Evolutionary conservation across 495 filamentous ascomycete species (phyloP).

Genomic region (Penicillium odoratum): DNA sequence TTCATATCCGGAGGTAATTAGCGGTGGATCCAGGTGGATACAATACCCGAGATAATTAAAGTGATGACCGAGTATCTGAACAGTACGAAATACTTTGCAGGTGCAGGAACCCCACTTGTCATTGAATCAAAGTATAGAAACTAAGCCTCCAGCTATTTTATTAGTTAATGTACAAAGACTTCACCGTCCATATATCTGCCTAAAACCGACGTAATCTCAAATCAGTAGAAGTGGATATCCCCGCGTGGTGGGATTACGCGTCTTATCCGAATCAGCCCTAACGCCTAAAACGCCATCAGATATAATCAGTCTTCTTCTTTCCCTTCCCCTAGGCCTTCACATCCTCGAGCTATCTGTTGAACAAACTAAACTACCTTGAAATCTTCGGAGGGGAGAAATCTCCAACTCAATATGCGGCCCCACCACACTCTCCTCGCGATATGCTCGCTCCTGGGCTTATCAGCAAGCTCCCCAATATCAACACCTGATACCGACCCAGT

Average conservation of each 20-base stretch:
- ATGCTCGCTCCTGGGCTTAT: constrained; percentile 13
- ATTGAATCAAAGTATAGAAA: too few relatives aligned
- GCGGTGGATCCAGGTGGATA: too few relatives aligned
- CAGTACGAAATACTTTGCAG: too few relatives aligned
- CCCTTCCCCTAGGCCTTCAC: background rate
- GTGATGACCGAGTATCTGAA: too few relatives aligned
- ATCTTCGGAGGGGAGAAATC: background rate
- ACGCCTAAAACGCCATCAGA: constrained; percentile 6
- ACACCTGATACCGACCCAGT: constrained; percentile 1
- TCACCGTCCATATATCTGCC: too few relatives aligned
- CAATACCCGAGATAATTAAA: too few relatives aligned
- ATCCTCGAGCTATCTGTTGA: too few relatives aligned
- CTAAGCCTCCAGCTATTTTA: too few relatives aligned
- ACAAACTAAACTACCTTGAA: background rate
- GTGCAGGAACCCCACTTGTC: too few relatives aligned
- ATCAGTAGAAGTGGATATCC: constrained; percentile 6
- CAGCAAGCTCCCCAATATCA: background rate
- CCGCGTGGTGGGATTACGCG: constrained; percentile 16
- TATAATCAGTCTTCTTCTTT: background rate
- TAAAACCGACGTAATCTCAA: too few relatives aligned
- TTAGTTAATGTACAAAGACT: too few relatives aligned
- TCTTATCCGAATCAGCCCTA: constrained; percentile 9
- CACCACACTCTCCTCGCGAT: constrained; percentile 12
- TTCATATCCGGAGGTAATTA: too few relatives aligned
- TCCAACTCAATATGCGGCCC: constrained; percentile 13